These are phyloP conservation scores for Panaeolus cyanescens DNA, from an alignment of 768 basidiomycete genomes.

Conservation along the genomic window DNA sequence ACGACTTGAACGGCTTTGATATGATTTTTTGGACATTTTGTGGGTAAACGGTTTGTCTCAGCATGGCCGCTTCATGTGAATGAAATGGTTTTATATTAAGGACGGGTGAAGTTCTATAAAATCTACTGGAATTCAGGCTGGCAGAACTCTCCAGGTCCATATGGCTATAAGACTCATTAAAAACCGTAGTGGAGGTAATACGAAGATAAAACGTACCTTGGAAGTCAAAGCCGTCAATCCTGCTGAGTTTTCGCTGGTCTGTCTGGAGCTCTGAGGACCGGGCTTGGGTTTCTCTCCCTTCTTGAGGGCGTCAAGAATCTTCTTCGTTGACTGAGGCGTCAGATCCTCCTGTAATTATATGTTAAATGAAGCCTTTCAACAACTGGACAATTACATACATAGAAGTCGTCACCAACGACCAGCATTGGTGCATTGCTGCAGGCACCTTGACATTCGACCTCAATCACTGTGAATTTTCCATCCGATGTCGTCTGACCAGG, in stretches of 20 bases:
- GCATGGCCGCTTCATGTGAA: background rate
- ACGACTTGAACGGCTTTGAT: background rate
- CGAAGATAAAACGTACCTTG: slow-evolving; percentile 52
- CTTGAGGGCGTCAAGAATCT: slow-evolving; percentile 76
- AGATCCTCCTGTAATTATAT: slow-evolving; percentile 72
- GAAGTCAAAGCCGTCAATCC: slow-evolving; percentile 79
- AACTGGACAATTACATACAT: slow-evolving; percentile 51
- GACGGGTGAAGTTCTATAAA: slow-evolving; percentile 12
- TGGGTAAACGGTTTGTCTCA: background rate
- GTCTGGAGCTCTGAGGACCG: slow-evolving; percentile 89
- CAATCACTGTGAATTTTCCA: slow-evolving; percentile 95
- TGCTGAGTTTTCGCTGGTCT: slow-evolving; percentile 91
- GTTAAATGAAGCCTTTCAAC: background rate
- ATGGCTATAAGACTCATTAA: slow-evolving; percentile 59
- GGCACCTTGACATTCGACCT: slow-evolving; percentile 98
- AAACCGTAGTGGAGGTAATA: background rate
- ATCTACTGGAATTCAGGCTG: slow-evolving; percentile 73
- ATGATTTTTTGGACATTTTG: background rate
- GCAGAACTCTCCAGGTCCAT: slow-evolving; percentile 92
- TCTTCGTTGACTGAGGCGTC: slow-evolving; percentile 74
- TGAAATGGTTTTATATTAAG: background rate
- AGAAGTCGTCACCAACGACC: slow-evolving; percentile 95
- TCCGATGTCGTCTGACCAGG: slow-evolving; percentile 94
- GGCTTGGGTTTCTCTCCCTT: slow-evolving; percentile 87
- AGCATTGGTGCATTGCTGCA: slow-evolving; percentile 99